Evolutionary conservation across 352 stramenopile species (phyloP).

Genomic region (Elongisporangium undulatum): DNA sequence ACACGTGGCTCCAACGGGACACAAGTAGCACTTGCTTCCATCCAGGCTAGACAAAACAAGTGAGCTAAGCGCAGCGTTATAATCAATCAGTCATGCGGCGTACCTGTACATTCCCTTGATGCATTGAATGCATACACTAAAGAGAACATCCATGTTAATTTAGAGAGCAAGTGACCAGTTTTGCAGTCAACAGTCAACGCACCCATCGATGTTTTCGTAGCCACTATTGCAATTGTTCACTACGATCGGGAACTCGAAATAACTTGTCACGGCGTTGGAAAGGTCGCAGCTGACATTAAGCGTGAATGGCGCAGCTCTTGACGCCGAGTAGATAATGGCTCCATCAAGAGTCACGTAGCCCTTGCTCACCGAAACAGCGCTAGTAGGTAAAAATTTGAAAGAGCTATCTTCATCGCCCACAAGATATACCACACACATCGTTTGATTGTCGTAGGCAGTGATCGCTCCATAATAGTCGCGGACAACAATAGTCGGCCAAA

Average conservation of each 20-base stretch:
- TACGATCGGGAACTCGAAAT: conserved; percentile 24
- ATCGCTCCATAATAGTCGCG: conserved; percentile 55
- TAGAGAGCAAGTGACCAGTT: neutral
- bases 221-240: conserved; percentile 54
- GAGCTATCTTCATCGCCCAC: conserved; percentile 16
- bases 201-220: conserved; percentile 61
- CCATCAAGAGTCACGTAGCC: conserved; percentile 53
- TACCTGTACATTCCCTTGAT: conserved; percentile 69
- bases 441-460: conserved; percentile 41
- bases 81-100: neutral
- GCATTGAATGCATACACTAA: conserved; percentile 45
- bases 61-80: neutral
- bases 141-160: neutral
- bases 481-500: conserved; percentile 63
- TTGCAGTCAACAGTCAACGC: conserved; percentile 5
- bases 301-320: conserved; percentile 24
- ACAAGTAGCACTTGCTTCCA: conserved; percentile 54
- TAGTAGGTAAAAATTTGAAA: conserved; percentile 43
- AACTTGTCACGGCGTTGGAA: conserved; percentile 7
- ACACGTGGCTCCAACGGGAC: conserved; percentile 46
- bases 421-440: conserved; percentile 16
- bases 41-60: conserved; percentile 37
- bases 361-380: conserved; percentile 12
- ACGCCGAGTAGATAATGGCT: conserved; percentile 29
- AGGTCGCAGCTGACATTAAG: conserved; percentile 44